phyloP scores from a whole-genome alignment of 2,329 filamentous ascomycete genomes.

The Xenoacremonium recifei region DNA sequence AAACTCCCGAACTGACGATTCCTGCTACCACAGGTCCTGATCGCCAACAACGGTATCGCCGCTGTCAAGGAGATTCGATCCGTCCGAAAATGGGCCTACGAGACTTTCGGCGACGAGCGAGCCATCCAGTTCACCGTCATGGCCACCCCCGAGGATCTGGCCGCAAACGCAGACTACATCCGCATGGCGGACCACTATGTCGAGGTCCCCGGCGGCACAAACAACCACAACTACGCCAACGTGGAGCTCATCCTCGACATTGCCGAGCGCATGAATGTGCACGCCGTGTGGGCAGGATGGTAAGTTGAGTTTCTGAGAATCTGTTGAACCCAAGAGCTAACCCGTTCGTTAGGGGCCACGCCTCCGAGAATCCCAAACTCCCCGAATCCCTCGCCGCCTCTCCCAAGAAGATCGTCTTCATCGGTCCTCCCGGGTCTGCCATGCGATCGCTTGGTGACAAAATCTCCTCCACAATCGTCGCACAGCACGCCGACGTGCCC shows the following conservation, averaged over 20 bases:
- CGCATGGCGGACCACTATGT: conserved; percentile 99
- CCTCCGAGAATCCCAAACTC: conserved; percentile 96
- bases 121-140: conserved; percentile 99
- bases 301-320: conserved; percentile 43
- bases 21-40: conserved; percentile 68
- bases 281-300: conserved; percentile 99
- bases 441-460: conserved; percentile 99
- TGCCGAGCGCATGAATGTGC: conserved; percentile 96
- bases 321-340: conserved; percentile 6
- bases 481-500: conserved; percentile 91
- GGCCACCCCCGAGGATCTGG: conserved; percentile 96
- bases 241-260: conserved; percentile 99
- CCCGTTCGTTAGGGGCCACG: conserved; percentile 72
- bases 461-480: conserved; percentile 98
- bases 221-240: conserved; percentile 99
- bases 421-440: conserved; percentile 93
- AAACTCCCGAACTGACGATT: conserved; percentile 12
- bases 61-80: conserved; percentile 99
- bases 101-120: conserved; percentile 96
- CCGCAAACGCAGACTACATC: conserved; percentile 98
- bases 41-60: conserved; percentile 99
- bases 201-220: conserved; percentile 96
- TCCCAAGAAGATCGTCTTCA: conserved; percentile 98
- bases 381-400: conserved; percentile 95
- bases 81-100: conserved; percentile 99